These are phyloP conservation scores for Hymenoscyphus occultus DNA, from an alignment of 2,329 filamentous ascomycete species.

Conservation along the genomic window DNA sequence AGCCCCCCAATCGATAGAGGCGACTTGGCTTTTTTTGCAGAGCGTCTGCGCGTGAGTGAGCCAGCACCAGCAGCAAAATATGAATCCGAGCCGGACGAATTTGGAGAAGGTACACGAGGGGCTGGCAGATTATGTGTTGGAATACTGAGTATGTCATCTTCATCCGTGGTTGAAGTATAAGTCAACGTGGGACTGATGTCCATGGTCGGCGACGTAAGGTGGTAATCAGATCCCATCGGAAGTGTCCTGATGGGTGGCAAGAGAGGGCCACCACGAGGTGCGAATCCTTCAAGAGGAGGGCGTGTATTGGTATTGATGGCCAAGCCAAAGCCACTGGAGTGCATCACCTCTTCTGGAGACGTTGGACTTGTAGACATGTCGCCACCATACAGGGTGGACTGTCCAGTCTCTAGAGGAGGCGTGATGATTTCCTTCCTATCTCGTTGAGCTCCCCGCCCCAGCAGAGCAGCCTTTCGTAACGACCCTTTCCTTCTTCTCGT, in stretches of 20 bases:
- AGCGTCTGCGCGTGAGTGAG: conserved; percentile 35
- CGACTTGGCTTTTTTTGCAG: conserved; percentile 47
- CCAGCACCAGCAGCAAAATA: conserved; percentile 52
- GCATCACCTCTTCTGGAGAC: conserved; percentile 28
- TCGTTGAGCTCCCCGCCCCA: conserved; percentile 68
- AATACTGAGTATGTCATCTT: conserved; percentile 74
- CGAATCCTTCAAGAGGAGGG: conserved; percentile 47
- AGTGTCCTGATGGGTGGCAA: conserved; percentile 33
- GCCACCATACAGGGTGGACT: conserved; percentile 20
- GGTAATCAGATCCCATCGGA: conserved; percentile 33
- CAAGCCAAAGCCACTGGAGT: conserved; percentile 41
- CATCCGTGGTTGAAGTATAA: conserved; percentile 75
- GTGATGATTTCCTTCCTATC: conserved; percentile 53
- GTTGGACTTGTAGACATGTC: conserved; percentile 25
- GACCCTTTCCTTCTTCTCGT: conserved; percentile 77
- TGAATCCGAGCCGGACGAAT: conserved; percentile 60
- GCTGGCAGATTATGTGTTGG: conserved; percentile 46
- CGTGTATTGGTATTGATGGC: conserved; percentile 48
- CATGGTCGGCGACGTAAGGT: conserved; percentile 34
- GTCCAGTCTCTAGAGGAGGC: conserved; percentile 35
- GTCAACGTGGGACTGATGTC: conserved; percentile 54
- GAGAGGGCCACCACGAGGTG: conserved; percentile 36
- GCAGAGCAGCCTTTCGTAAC: conserved; percentile 78
- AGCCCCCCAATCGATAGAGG: conserved; percentile 56
- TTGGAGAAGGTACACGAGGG: conserved; percentile 38